phyloP scores from a whole-genome alignment of 2,329 filamentous ascomycete genomes.

The Epichloe glyceriae region DNA sequence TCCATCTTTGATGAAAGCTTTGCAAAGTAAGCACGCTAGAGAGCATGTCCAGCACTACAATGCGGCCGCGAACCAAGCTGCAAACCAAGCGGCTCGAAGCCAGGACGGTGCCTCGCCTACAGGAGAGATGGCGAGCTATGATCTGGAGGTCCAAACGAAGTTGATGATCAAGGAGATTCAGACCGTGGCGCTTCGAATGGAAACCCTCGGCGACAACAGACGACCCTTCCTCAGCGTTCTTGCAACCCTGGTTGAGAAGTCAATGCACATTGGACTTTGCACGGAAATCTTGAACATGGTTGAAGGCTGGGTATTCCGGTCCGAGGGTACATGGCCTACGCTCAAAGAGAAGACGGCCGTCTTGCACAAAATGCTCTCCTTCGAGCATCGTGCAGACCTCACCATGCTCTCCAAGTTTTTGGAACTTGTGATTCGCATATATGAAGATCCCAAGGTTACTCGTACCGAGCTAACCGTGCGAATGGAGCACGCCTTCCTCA shows the following conservation, averaged over 20 bases:
- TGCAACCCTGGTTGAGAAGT: slow-evolving; percentile 90
- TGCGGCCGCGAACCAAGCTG: slow-evolving; percentile 38
- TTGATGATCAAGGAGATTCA: slow-evolving; percentile 94
- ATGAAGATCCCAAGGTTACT: slow-evolving; percentile 93
- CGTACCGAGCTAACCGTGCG: slow-evolving; percentile 91
- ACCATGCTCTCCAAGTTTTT: slow-evolving; percentile 87
- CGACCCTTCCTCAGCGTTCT: slow-evolving; percentile 91
- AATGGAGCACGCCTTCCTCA: slow-evolving; percentile 95
- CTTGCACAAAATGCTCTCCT: slow-evolving; percentile 96
- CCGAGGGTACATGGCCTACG: slow-evolving; percentile 88
- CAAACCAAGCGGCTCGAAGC: slow-evolving; percentile 27
- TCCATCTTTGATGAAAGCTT: slow-evolving; percentile 74
- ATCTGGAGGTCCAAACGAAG: slow-evolving; percentile 77
- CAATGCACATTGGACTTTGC: slow-evolving; percentile 73
- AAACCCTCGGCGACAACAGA: slow-evolving; percentile 77
- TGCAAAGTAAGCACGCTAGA: slow-evolving; percentile 82
- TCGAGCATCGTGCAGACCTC: slow-evolving; percentile 72
- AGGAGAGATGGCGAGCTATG: slow-evolving; percentile 54
- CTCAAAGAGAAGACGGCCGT: slow-evolving; percentile 98
- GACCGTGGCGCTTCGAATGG: slow-evolving; percentile 83
- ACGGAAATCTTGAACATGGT: slow-evolving; percentile 90
- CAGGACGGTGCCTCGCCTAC: slow-evolving; percentile 41
- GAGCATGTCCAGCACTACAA: slow-evolving; percentile 78
- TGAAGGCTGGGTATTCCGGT: slow-evolving; percentile 91
- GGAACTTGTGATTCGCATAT: slow-evolving; percentile 92